Evolutionary conservation across 2,329 filamentous ascomycete species (phyloP), one percentile per base, ranked within the genome.

Genomic region (Penicillium sclerotigenum): DNA sequence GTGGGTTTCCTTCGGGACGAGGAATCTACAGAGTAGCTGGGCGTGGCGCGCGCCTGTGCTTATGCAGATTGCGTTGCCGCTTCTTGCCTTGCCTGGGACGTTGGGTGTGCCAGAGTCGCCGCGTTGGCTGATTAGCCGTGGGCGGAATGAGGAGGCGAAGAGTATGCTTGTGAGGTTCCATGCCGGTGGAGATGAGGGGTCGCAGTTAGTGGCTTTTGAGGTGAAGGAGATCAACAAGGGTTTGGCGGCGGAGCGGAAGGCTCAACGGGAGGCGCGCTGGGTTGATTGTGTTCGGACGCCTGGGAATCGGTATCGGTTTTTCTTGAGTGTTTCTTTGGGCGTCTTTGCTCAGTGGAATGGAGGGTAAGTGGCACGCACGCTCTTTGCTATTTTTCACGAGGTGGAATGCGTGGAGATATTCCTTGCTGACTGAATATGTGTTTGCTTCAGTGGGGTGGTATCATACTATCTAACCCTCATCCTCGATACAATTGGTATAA

Each of bases 301-400:
- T 3, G 59, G 59, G 10, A 59, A 61, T 47, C 57, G 59, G 4
- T 53, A 54, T 14, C 54, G 57, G n/a, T 26, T 59, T 6, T 46
- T 59, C n/a, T 31, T 61, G 22, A 53, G 47, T 28, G 31, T 61
- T 18, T 53, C 38, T 4, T 34, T 60, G 16, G 57, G 57, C 3
- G 13, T 58, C 2, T 60, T 60, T 36, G 48, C 57, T 7, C 59
- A 61, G 29, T 61, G 57, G 54, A 54, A 49, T 37, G 58, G 58
- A 22, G 51, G 51, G 51, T 53, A 33, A 26, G 42, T 41, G 5
- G 40, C 5, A 1, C 1, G 6, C 2, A 18, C 14, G 26, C 5
- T 5, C 5, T 16, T 26, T 11, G 10, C 13, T 47, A 11, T 11
- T 24, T 1, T 18, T 36, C 3, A 5, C 9, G 10, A 9, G 14